Evolutionary conservation across 2,329 filamentous ascomycete species (phyloP), one percentile per base, ranked within the genome.

Genomic region (Monilinia fructicola): DNA sequence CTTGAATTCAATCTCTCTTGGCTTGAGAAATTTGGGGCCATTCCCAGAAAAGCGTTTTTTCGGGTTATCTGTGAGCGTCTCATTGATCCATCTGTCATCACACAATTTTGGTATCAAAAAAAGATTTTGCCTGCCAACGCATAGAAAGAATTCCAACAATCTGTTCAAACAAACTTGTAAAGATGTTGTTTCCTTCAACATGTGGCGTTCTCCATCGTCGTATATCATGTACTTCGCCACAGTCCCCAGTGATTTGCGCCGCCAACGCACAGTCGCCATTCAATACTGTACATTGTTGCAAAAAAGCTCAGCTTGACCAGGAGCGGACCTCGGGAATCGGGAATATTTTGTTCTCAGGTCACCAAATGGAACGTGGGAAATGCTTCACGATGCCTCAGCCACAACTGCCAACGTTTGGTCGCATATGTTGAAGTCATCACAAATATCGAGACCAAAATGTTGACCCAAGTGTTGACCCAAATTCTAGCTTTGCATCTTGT

Each of bases 301-400:
- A 53, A 44, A 38, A 44, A 42, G 68, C 69, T 75, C 73, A 75
- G 73, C 73, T 74, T 64, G 67, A 48, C 68, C 64, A 69, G 73
- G 73, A 71, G 67, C 31, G 40, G 40, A 42, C 12, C 11, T 42
- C 44, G 28, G 56, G 18, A 14, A 35, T 10, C 21, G 35, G 40
- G 26, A 31, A 48, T 38, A 56, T n/a, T 16, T 40, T 23, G 44
- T 50, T 61, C 58, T 61, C 44, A 38, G 58, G 44, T 14, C 58
- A 48, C n/a, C 31, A 40, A 48, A 35, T 40, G 58, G 58, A 38
- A 50, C 58, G 58, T 61, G 58, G 26, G 44, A 21, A 16, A 55
- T 38, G 35, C 53, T 54, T 16, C 53, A 50, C 9, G 44, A 44
- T 28, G 16, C 40, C n/a, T 61, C 44, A 50, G 58, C 58, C 58